Conservation (phyloP, 805 yeast species). For the Candida coleopterorum region DNA sequence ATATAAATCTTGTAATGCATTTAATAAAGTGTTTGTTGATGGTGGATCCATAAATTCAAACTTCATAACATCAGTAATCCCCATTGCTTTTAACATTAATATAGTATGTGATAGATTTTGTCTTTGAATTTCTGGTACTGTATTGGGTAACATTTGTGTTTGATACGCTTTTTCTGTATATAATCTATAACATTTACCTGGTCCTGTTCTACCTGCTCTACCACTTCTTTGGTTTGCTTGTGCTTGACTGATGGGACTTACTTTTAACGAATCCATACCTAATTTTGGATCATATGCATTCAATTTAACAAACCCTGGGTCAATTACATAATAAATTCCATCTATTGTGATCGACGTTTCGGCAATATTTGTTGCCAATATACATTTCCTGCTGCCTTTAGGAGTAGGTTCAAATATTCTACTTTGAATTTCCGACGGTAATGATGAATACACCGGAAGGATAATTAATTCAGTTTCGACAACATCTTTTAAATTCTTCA, state of each 20-base stretch:
- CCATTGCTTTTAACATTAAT: slow-evolving; percentile 85
- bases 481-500: slow-evolving; percentile 57
- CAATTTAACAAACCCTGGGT: slow-evolving; percentile 91
- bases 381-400: slow-evolving; percentile 74
- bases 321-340: slow-evolving; percentile 86
- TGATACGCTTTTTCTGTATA: slow-evolving; percentile 79
- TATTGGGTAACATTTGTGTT: slow-evolving; percentile 71
- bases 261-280: slow-evolving; percentile 85
- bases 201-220: slow-evolving; percentile 96
- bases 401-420: slow-evolving; percentile 89
- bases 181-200: slow-evolving; percentile 90
- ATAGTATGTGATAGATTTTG: slow-evolving; percentile 82
- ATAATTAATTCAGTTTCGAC: slow-evolving; percentile 61
- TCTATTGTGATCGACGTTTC: slow-evolving; percentile 96
- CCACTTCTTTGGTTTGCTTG: slow-evolving; percentile 96
- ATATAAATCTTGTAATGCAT: slow-evolving; percentile 80
- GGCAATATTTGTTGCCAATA: slow-evolving; percentile 93
- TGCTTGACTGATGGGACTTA: slow-evolving; percentile 87
- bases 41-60: slow-evolving; percentile 96
- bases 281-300: slow-evolving; percentile 82
- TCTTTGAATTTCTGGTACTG: slow-evolving; percentile 89
- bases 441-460: slow-evolving; percentile 84
- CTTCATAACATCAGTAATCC: slow-evolving; percentile 69
- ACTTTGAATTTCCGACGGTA: slow-evolving; percentile 88
- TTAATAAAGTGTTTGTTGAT: slow-evolving; percentile 61